These are phyloP conservation scores for Vaccinium macrocarpon DNA, from an alignment of 148 eudicot species.

Conservation along the genomic window DNA sequence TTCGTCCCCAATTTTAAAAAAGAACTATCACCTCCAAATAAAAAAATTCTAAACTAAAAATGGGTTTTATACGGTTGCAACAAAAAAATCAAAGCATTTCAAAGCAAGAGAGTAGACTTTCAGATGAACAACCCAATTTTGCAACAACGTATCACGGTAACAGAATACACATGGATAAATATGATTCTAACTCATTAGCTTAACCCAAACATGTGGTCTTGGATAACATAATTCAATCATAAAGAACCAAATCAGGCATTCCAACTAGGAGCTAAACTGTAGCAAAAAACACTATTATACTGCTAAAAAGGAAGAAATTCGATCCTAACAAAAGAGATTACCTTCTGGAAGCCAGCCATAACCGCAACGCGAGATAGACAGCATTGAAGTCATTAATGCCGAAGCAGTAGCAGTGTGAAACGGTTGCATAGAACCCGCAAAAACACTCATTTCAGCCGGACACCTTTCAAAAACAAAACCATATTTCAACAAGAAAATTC, in stretches of 20 bases:
- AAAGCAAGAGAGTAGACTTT: not conserved
- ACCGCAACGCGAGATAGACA: slow-evolving; percentile 55
- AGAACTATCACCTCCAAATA: not conserved
- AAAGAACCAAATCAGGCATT: not conserved
- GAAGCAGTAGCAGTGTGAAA: slow-evolving; percentile 83
- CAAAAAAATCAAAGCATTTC: not conserved
- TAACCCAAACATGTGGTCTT: not conserved
- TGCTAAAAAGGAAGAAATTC: not conserved
- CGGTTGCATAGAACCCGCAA: slow-evolving; percentile 72
- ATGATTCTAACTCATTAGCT: not conserved
- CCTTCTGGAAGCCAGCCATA: slow-evolving; percentile 79
- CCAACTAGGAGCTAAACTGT: not conserved
- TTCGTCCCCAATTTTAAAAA: not conserved
- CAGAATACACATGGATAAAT: not conserved
- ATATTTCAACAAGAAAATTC: not conserved
- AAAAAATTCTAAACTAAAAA: too few species aligned
- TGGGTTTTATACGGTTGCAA: not conserved
- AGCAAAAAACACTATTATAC: not conserved
- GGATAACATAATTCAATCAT: not conserved
- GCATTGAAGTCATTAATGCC: slow-evolving; percentile 92
- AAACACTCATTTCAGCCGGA: slow-evolving; percentile 73
- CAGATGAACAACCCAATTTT: not conserved
- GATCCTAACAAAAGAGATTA: slow-evolving; percentile 16
- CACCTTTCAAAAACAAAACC: slow-evolving; percentile 34
- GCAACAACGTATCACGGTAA: not conserved